Evolutionary conservation across 108 stramenopile genomes (phyloP).

Genomic region (Cyclotella cryptica): DNA sequence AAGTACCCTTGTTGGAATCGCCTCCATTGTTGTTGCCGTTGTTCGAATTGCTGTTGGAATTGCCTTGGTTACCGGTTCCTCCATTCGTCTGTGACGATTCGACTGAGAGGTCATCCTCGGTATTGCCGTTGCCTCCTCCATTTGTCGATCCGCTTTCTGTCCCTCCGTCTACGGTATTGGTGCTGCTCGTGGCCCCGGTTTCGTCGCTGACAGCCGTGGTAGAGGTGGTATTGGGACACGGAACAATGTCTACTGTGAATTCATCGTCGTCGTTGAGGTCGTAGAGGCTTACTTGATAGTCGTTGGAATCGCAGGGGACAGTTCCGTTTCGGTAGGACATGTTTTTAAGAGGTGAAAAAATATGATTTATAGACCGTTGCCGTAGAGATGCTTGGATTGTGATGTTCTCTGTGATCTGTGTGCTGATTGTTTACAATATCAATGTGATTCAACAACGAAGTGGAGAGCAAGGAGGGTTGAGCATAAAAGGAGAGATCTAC

Average conservation of each 20-base stretch:
- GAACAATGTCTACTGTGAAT: not conserved
- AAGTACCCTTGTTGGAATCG: not conserved
- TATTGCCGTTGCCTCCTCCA: not conserved
- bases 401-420: too few species aligned
- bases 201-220: not conserved
- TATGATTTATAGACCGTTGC: too few species aligned
- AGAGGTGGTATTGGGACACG: slow-evolving; percentile 3
- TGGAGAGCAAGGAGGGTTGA: too few species aligned
- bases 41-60: not conserved
- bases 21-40: not conserved
- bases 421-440: too few species aligned
- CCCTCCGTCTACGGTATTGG: not conserved
- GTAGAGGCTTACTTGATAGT: not conserved
- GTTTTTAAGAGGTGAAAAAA: not conserved
- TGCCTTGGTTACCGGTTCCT: not conserved
- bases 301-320: slow-evolving; percentile 19
- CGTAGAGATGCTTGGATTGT: too few species aligned
- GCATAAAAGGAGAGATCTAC: too few species aligned
- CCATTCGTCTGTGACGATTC: not conserved
- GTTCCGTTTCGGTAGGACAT: slow-evolving; percentile 4
- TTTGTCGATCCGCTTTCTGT: not conserved
- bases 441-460: too few species aligned
- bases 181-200: not conserved
- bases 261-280: not conserved
- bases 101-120: not conserved